Evolutionary conservation across 1,284 basidiomycete genomes (phyloP).

Genomic region (Exobasidium cylindrosporum): DNA sequence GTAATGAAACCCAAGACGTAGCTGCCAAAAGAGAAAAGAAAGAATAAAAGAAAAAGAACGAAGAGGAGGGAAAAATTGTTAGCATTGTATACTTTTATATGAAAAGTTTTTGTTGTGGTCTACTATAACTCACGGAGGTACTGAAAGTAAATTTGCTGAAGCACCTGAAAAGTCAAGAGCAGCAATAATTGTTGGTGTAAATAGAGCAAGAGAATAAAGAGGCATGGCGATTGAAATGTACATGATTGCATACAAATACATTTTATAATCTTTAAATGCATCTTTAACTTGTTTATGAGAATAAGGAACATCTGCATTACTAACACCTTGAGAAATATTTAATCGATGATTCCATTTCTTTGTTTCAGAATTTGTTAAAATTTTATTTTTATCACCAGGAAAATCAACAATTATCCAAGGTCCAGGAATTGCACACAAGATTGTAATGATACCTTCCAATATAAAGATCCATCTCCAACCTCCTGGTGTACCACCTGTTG

Average conservation of each 20-base stretch:
- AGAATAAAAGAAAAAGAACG: too few species aligned
- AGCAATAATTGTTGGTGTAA: slow-evolving; percentile 45
- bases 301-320: slow-evolving; percentile 35
- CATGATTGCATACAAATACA: slow-evolving; percentile 41
- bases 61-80: too few species aligned
- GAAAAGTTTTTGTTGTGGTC: too few species aligned
- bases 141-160: slow-evolving; percentile 43
- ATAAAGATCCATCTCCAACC: slow-evolving; percentile 24
- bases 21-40: too few species aligned
- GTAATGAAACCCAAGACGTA: slow-evolving; percentile 60
- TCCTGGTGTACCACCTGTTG: background rate
- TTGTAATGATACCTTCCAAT: slow-evolving; percentile 24
- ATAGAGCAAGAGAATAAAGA: slow-evolving; percentile 49
- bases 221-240: slow-evolving; percentile 36
- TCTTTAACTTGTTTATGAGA: slow-evolving; percentile 32
- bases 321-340: slow-evolving; percentile 37
- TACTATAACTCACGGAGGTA: slow-evolving; percentile 36
- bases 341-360: slow-evolving; percentile 39
- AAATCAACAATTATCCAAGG: slow-evolving; percentile 46
- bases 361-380: slow-evolving; percentile 28
- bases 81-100: too few species aligned
- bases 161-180: slow-evolving; percentile 38
- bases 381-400: slow-evolving; percentile 30
- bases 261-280: slow-evolving; percentile 24
- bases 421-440: slow-evolving; percentile 37